A percentile compares a stretch with the other conserved stretches of the same genome.
phyloP scores from a whole-genome alignment of 2,329 filamentous ascomycete genomes.

The Teratosphaeria viscida region DNA sequence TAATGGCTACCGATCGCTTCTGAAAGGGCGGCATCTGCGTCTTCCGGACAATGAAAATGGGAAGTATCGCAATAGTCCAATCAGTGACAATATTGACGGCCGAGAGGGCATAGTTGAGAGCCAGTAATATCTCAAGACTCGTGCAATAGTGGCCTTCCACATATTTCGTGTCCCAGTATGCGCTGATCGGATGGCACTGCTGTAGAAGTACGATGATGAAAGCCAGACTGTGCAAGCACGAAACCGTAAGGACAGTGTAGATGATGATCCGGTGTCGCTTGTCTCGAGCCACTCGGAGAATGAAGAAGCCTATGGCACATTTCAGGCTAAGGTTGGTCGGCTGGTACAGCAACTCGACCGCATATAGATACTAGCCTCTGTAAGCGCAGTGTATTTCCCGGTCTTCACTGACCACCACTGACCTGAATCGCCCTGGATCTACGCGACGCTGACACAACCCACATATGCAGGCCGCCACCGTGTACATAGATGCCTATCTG shows the following conservation, averaged over 20 bases:
- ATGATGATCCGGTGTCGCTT: slow-evolving; percentile 37
- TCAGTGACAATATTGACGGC: slow-evolving; percentile 32
- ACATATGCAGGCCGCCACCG: slow-evolving; percentile 30
- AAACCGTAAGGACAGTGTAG: slow-evolving; percentile 34
- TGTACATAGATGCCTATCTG: slow-evolving; percentile 30
- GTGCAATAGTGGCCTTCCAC: slow-evolving; percentile 32
- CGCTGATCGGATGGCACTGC: slow-evolving; percentile 43
- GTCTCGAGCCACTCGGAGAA: slow-evolving; percentile 41
- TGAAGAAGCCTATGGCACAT: slow-evolving; percentile 43
- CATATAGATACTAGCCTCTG: slow-evolving; percentile 35
- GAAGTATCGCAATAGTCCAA: slow-evolving; percentile 31
- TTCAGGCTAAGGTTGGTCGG: slow-evolving; percentile 35
- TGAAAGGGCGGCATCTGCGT: slow-evolving; percentile 29
- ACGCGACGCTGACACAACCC: slow-evolving; percentile 18
- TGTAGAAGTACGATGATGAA: slow-evolving; percentile 44
- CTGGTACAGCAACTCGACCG: slow-evolving; percentile 23
- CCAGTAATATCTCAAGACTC: slow-evolving; percentile 6
- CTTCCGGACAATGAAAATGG: slow-evolving; percentile 32
- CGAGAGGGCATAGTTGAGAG: slow-evolving; percentile 23
- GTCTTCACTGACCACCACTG: not conserved
- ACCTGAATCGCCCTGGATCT: slow-evolving; percentile 14
- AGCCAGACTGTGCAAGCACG: slow-evolving; percentile 34
- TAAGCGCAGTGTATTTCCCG: not conserved
- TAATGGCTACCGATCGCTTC: slow-evolving; percentile 28
- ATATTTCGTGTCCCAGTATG: slow-evolving; percentile 40